Evolutionary conservation across 495 filamentous ascomycete species (phyloP), one percentile per base, ranked within the genome.

Genomic region (Xylaria sp.): DNA sequence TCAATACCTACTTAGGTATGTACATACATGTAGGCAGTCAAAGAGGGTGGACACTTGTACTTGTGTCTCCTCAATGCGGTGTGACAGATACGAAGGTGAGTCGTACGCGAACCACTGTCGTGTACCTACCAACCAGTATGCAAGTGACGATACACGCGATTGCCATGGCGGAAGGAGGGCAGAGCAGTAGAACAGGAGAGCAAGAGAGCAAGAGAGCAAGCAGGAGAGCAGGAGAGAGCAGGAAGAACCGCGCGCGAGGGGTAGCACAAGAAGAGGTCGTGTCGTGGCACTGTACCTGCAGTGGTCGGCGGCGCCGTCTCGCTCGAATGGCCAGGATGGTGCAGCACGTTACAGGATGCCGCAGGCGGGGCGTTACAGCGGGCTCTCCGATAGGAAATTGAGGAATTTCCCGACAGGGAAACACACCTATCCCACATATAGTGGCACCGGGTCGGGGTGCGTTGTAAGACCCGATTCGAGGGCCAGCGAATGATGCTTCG

Each of bases 321-420:
- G 35, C 40, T 59, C 19, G 26, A 59, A 8, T 9, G 6, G 3
- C 66, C 19, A 66, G 44, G 35, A 48, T 40, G 44, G 17, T 41
- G 40, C 33, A 67, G 48, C 14, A 66, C 53, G 63, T 8, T 24
- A 29, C 46, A 66, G 46, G 63, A 53, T 66, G 33, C 33, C 3
- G 63, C 46, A 26, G 46, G 64, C 64, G 46, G 46, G 64, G 46
- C 40, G 63, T 40, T 35, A 55, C 64, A 67, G 64, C 64, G 64
- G 64, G 48, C 64, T 67, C 64, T 53, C 64, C 64, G 64, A 67
- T 50, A 67, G 64, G 48, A 41, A 64, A 64, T 46, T 59, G 31
- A 59, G 15, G 57, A 59, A 40, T 21, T 59, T n/a, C 57, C 57
- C 57, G 57, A 59, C 57, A 59, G 61, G 61, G 40, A 33, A 33